A percentile compares a stretch with the other conserved stretches of the same genome.
These are phyloP conservation scores for Noccaea bulbosa DNA, from an alignment of 345 rosid genomes.

Conservation along the genomic window DNA sequence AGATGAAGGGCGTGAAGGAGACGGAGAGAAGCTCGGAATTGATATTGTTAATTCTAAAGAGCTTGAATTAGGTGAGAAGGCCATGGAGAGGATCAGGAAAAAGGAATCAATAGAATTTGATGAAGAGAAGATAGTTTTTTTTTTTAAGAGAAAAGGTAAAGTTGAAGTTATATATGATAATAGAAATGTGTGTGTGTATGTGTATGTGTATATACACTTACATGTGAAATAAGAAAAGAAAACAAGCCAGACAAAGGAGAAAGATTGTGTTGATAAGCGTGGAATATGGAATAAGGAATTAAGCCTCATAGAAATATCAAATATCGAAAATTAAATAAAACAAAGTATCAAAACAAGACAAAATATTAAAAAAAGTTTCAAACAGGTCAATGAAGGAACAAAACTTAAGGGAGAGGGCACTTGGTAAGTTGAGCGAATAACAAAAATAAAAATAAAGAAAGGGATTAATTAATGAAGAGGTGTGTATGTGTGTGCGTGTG, in stretches of 20 bases:
- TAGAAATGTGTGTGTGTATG: slow-evolving; percentile 38
- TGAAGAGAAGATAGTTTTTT: slow-evolving; percentile 31
- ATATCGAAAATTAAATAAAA: background rate
- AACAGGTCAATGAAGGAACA: slow-evolving; percentile 34
- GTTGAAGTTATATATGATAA: slow-evolving; percentile 42
- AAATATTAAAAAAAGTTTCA: slow-evolving; percentile 10
- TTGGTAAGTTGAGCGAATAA: slow-evolving; percentile 26
- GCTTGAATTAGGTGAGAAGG: slow-evolving; percentile 40
- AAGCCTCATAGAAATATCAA: slow-evolving; percentile 24
- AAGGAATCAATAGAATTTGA: slow-evolving; percentile 30
- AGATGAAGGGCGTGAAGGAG: slow-evolving; percentile 49
- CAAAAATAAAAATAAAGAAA: background rate
- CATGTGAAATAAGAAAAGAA: slow-evolving; percentile 37
- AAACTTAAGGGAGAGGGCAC: slow-evolving; percentile 23
- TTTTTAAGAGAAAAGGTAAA: slow-evolving; percentile 44
- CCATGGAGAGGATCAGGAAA: slow-evolving; percentile 36
- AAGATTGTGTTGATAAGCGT: slow-evolving; percentile 39
- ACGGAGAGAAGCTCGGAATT: slow-evolving; percentile 70
- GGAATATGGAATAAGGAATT: slow-evolving; percentile 41
- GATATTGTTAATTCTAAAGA: slow-evolving; percentile 80
- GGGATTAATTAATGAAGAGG: background rate
- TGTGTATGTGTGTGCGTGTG: slow-evolving; percentile 19
- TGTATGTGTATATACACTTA: slow-evolving; percentile 26
- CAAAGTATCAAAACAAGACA: slow-evolving; percentile 17
- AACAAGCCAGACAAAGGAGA: slow-evolving; percentile 30